Evolutionary conservation across 345 rosid genomes (phyloP), one percentile per base, ranked within the genome.

Genomic region (Euphorbia tirucalli): DNA sequence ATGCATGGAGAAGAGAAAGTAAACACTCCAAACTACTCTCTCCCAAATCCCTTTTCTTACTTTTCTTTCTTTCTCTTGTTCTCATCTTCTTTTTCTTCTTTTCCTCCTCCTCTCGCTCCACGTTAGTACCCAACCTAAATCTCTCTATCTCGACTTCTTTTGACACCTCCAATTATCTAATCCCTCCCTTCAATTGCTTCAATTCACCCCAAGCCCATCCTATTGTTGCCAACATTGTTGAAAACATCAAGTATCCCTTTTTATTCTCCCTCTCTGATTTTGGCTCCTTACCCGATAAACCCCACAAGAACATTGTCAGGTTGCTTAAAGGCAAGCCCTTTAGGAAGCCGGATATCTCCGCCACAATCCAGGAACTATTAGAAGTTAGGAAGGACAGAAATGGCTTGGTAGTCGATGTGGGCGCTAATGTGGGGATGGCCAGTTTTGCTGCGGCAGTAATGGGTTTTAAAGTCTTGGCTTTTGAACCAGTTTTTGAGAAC

Each of bases 341-440:
- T 68, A 78, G 97, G 70, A 89, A 79, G 78, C 98, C 99, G 43
- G 97, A 92, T 77, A 95, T 95, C 50, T 92, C 99, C 5, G 87
- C 79, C 2, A 92, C 97, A 19, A 80, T 95, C 64, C 99, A 95
- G 79, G 89, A 82, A 63, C 65, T 92, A 13, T 64, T 95, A 65
- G 96, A 87, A 78, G 78, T 56, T 43, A 68, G 78, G 79, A 83
- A 77, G n/a, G 85, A 83, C 48, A 79, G 77, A 71, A 72, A 83
- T 61, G 97, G 96, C 59, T 48, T 86, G 54, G 85, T 95, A 21
- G 83, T 95, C 55, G 99, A 95, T 82, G 98, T 95, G 3, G 99
- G 99, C 4, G 97, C 99, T 54, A 95, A 95, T 79, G 97, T 95
- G 7, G 99, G 99, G 3, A 92, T 95, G 98, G 98, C 98, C 16